Evolutionary conservation across 73 alveolate genomes (phyloP).

Genomic region (Paramecium tetraurelia): DNA sequence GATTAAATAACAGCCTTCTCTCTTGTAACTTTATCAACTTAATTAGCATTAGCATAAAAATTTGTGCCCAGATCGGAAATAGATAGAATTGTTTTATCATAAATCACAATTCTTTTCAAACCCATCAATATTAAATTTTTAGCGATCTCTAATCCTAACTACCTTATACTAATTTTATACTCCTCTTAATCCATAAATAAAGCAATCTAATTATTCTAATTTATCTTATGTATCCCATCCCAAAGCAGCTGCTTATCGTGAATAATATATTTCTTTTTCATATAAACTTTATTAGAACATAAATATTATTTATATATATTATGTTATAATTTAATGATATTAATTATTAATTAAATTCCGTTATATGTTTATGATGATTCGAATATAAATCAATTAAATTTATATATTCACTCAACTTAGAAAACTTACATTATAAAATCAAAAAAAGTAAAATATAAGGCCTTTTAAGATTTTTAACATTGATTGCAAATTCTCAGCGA

Average conservation of each 20-base stretch:
- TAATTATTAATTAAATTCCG: no score
- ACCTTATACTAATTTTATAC: neutral
- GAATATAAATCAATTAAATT: no score
- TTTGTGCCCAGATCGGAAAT: slow-evolving; percentile 90
- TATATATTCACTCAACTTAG: no score
- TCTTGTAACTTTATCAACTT: slow-evolving; percentile 82
- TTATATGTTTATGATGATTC: no score
- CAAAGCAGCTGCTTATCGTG: slow-evolving; percentile 44
- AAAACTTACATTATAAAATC: no score
- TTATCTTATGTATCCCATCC: slow-evolving; percentile 33
- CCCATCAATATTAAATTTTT: slow-evolving; percentile 98
- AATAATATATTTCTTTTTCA: neutral
- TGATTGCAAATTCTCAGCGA: no score
- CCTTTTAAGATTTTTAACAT: no score
- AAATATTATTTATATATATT: no score
- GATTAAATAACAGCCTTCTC: slow-evolving; percentile 85
- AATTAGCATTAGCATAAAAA: slow-evolving; percentile 88
- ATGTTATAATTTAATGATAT: no score
- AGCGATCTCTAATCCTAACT: slow-evolving; percentile 94
- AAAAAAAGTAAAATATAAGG: no score
- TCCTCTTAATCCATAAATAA: slow-evolving; percentile 57
- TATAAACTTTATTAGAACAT: neutral
- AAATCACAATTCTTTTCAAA: slow-evolving; percentile 86
- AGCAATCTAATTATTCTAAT: slow-evolving; percentile 4
- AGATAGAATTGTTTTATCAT: slow-evolving; percentile 73